Evolutionary conservation across 345 rosid species (phyloP).

Genomic region (Hypericum androsaemum): DNA sequence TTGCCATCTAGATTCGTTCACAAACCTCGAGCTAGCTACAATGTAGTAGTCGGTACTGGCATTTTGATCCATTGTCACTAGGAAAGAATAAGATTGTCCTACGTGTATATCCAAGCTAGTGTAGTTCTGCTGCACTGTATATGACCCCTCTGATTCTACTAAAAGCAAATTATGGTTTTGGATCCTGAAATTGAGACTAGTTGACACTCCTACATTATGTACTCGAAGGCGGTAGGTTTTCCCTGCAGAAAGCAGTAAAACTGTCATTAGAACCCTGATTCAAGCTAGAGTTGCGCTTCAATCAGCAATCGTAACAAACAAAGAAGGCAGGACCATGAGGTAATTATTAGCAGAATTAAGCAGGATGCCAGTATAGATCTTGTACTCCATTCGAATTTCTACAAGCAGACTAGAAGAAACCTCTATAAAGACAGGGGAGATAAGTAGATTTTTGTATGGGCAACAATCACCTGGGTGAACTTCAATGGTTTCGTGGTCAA

Average conservation of each 20-base stretch:
- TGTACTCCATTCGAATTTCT: too few species aligned
- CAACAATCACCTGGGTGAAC: slow-evolving; percentile 94
- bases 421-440: too few species aligned
- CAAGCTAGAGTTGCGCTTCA: slow-evolving; percentile 2
- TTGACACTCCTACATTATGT: slow-evolving; percentile 85
- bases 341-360: too few species aligned
- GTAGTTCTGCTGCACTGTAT: slow-evolving; percentile 94
- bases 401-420: too few species aligned
- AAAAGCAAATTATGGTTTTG: slow-evolving; percentile 84
- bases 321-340: too few species aligned
- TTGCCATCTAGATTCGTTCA: slow-evolving; percentile 77
- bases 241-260: slow-evolving; percentile 37
- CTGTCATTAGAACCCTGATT: slow-evolving; percentile 2
- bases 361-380: too few species aligned
- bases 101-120: slow-evolving; percentile 96
- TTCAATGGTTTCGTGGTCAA: slow-evolving; percentile 59
- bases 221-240: slow-evolving; percentile 83
- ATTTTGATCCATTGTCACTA: slow-evolving; percentile 92
- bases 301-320: background rate
- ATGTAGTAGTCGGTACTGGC: slow-evolving; percentile 96
- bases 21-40: slow-evolving; percentile 91
- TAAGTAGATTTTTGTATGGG: too few species aligned
- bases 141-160: slow-evolving; percentile 89
- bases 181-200: slow-evolving; percentile 91
- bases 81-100: slow-evolving; percentile 85